Base-by-base conservation (phyloP, 139 green algal genomes). In the Chlorella sp. region DNA sequence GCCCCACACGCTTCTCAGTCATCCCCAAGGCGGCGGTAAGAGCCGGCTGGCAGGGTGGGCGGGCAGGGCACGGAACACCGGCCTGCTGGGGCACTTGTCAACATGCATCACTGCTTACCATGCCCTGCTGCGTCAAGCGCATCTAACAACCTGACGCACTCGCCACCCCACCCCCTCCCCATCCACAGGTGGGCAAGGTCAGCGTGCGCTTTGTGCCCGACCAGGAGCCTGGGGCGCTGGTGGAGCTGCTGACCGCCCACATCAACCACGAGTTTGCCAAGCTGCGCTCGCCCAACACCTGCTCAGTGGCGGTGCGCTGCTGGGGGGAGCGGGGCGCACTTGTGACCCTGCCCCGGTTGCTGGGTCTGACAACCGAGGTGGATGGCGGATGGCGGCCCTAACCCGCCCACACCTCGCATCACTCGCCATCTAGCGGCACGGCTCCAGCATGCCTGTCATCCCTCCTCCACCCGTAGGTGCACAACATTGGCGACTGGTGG, bases 1-100 rank as follows among this genome's bases (percentile, higher is more conserved):
- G 96, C 23, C 96, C 96, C 47, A 98, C 96, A 9, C 92, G 96
- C 63, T 99, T 98, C 92, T 97, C 91, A 30, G 94, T 98, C 41
- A 97, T 99, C 67, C 97, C 97, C n/a, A 87, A 93, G 84, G 74
- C 82, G 34, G 57, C 47, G 36, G 76, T 21, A 20, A 4, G 36
- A 3, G 11, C 36, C 34, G 13, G 32, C 34, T 55, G 3, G 44
- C 44, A 51, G 9, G 9, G 17, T 1, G 17, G 17, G 34, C 34
- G 11, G 28, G 9, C 2, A 30, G 12, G 13, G 32, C 6, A 39
- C 11, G 30, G 4, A 11, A 30, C 2, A 41, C 1, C 26, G n/a
- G 65, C 30, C 30, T 26, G n/a, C 65, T 16, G 5, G 5, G 16
- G 28, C 38, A 18, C 64, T n/a, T n/a, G n/a, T n/a, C n/a, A n/a